phyloP scores from a whole-genome alignment of 1,284 basidiomycete species.

The Mrakiaceae sp. region DNA sequence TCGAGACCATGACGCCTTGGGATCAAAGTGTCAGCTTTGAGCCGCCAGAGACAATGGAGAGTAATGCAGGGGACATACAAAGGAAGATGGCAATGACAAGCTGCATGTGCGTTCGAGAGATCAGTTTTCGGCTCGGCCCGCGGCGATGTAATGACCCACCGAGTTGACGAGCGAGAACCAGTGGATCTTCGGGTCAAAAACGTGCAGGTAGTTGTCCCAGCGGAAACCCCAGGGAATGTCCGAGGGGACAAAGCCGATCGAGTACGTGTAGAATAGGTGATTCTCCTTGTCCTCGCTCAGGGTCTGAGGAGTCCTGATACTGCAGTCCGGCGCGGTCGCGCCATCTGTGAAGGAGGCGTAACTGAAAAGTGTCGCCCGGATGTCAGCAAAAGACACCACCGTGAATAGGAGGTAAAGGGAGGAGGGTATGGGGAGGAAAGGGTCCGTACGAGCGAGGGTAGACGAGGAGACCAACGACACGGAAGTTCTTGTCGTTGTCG shows the following conservation, averaged over 20 bases:
- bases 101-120: background rate
- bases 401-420: background rate
- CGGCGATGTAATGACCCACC: background rate
- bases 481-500: constrained; percentile 48
- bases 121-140: background rate
- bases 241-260: constrained; percentile 76
- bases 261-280: constrained; percentile 73
- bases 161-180: constrained; percentile 79
- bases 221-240: constrained; percentile 70
- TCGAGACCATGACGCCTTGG: constrained; percentile 73
- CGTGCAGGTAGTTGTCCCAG: constrained; percentile 73
- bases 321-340: constrained; percentile 26
- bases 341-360: constrained; percentile 16
- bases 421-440: background rate
- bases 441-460: constrained; percentile 62
- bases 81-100: no score
- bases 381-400: background rate
- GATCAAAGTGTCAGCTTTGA: no score
- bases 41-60: no score
- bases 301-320: constrained; percentile 39
- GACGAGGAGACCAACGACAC: constrained; percentile 83
- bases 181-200: constrained; percentile 43
- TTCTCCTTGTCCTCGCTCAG: constrained; percentile 54
- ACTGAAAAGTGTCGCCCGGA: no score
- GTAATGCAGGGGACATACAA: no score